These are phyloP conservation scores for Phialophora chinensis DNA, from an alignment of 2,329 filamentous ascomycete genomes.

Conservation along the genomic window DNA sequence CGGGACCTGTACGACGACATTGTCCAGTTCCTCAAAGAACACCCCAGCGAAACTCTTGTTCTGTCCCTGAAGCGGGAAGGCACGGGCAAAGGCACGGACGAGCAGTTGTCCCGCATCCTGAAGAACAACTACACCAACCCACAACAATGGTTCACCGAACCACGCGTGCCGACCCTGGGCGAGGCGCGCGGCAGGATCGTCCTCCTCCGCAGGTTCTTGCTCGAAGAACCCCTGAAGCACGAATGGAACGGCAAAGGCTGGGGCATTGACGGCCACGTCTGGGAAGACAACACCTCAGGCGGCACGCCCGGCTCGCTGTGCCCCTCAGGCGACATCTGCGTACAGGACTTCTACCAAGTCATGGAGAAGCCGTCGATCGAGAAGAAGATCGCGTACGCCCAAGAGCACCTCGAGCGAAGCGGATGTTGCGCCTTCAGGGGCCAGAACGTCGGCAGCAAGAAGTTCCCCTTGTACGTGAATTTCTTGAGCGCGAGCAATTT, in stretches of 20 bases:
- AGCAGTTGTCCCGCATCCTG: conserved; percentile 76
- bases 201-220: conserved; percentile 77
- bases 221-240: conserved; percentile 58
- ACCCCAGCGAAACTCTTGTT: conserved; percentile 82
- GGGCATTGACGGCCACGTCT: conserved; percentile 66
- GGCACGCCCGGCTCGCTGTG: conserved; percentile 68
- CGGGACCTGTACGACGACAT: conserved; percentile 72
- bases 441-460: conserved; percentile 43
- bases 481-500: conserved; percentile 93
- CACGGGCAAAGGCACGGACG: conserved; percentile 77
- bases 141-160: conserved; percentile 77
- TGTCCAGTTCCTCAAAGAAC: conserved; percentile 74
- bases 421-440: conserved; percentile 50
- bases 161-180: conserved; percentile 77
- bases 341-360: conserved; percentile 96
- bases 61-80: conserved; percentile 93
- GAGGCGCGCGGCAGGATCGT: conserved; percentile 82
- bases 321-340: conserved; percentile 74
- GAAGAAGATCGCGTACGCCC: conserved; percentile 77
- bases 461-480: conserved; percentile 80
- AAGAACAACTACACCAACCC: conserved; percentile 70
- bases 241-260: conserved; percentile 59
- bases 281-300: conserved; percentile 79
- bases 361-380: conserved; percentile 74
- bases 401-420: conserved; percentile 73